A percentile compares a stretch with the other conserved stretches of the same genome.
phyloP scores from a whole-genome alignment of 495 filamentous ascomycete species.

The Trichoderma orchidacearum region DNA sequence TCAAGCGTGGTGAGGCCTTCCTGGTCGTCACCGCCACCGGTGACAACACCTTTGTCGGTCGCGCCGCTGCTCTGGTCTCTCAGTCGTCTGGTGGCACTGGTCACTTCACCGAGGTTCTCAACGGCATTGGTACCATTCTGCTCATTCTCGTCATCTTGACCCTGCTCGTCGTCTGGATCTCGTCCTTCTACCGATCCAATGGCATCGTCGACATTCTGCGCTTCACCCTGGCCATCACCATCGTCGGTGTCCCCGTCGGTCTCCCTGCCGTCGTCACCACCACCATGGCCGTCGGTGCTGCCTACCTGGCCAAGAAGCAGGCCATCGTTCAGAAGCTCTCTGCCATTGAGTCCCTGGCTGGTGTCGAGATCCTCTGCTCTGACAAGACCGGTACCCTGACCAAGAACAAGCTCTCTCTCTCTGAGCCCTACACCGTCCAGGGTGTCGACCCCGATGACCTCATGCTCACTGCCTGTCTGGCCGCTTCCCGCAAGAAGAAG shows the following conservation, averaged over 20 bases:
- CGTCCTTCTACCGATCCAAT: conserved; percentile 77
- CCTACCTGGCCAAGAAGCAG: conserved; percentile 87
- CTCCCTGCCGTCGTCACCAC: conserved; percentile 91
- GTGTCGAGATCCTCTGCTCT: conserved; percentile 93
- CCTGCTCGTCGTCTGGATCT: conserved; percentile 70
- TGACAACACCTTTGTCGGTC: conserved; percentile 81
- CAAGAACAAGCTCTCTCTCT: conserved; percentile 80
- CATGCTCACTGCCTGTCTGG: conserved; percentile 83
- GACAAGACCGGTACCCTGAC: conserved; percentile 94
- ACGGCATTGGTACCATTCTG: conserved; percentile 73
- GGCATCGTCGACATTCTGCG: conserved; percentile 60
- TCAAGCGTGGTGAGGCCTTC: conserved; percentile 81
- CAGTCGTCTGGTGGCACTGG: conserved; percentile 55
- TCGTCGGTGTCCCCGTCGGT: conserved; percentile 92
- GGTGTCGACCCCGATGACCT: conserved; percentile 73
- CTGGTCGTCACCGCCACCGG: conserved; percentile 72
- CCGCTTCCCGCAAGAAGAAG: conserved; percentile 86
- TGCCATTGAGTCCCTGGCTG: conserved; percentile 86
- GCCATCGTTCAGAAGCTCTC: conserved; percentile 94
- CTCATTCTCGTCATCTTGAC: conserved; percentile 70
- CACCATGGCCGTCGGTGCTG: conserved; percentile 92
- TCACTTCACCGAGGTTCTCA: conserved; percentile 82
- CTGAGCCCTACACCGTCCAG: conserved; percentile 68
- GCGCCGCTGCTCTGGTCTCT: conserved; percentile 73
- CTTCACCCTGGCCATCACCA: conserved; percentile 76